Evolutionary conservation across 495 filamentous ascomycete species (phyloP).

Genomic region (Daldinia concentrica): DNA sequence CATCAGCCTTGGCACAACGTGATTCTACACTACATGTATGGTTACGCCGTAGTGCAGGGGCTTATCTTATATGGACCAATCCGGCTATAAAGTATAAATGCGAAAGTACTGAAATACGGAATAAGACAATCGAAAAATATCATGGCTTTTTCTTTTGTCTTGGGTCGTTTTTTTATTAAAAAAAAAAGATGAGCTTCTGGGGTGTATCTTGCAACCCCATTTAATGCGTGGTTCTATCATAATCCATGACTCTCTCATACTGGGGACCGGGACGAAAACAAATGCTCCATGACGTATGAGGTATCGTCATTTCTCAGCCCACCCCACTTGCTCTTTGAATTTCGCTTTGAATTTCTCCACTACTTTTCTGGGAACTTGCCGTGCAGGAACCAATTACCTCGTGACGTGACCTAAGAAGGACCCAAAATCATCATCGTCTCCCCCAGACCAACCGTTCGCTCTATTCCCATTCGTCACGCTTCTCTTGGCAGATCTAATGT

Average conservation of each 20-base stretch:
- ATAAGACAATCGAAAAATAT: slow-evolving; percentile 11
- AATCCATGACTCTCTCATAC: slow-evolving; percentile 42
- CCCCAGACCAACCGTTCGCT: slow-evolving; percentile 1
- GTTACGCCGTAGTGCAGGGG: neutral
- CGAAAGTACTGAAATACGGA: neutral
- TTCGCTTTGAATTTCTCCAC: slow-evolving; percentile 9
- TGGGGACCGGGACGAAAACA: slow-evolving; percentile 20
- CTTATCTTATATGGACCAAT: neutral
- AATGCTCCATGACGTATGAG: slow-evolving; percentile 39
- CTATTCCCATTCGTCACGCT: slow-evolving; percentile 19
- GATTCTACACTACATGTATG: neutral
- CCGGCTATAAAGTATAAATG: slow-evolving; percentile 4
- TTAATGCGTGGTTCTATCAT: slow-evolving; percentile 1
- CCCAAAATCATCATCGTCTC: slow-evolving; percentile 23
- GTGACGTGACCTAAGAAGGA: slow-evolving; percentile 26
- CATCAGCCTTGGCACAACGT: neutral
- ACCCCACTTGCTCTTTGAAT: slow-evolving; percentile 22
- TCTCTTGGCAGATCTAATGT: slow-evolving; percentile 24
- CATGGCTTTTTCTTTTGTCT: slow-evolving; percentile 16
- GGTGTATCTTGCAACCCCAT: neutral
- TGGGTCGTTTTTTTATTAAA: neutral
- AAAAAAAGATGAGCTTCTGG: neutral
- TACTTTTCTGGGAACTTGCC: slow-evolving; percentile 26
- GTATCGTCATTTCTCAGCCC: slow-evolving; percentile 42
- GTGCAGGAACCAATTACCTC: slow-evolving; percentile 34